Conservation (phyloP, 208 protist species). For the Naegleria lovaniensis region DNA sequence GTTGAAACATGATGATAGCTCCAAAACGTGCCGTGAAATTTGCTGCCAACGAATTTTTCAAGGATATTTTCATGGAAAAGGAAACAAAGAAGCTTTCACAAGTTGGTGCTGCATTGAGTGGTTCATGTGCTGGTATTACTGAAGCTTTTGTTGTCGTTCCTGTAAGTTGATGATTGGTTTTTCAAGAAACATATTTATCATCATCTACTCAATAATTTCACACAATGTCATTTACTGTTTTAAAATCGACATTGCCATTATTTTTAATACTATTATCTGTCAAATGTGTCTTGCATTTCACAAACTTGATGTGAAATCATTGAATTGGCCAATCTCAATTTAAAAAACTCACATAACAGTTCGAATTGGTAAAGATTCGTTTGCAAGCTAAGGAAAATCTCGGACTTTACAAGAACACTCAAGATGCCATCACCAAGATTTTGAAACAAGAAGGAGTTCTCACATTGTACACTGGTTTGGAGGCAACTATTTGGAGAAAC, state of each 20-base stretch:
- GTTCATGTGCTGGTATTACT: slow-evolving; percentile 46
- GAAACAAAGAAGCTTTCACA: neutral
- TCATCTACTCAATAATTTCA: too few species aligned
- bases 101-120: slow-evolving; percentile 22
- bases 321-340: neutral
- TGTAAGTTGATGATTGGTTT: too few species aligned
- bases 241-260: too few species aligned
- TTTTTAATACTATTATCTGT: too few species aligned
- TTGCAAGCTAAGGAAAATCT: slow-evolving; percentile 52
- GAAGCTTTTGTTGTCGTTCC: slow-evolving; percentile 52
- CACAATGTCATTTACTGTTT: too few species aligned
- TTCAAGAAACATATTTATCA: too few species aligned
- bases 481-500: slow-evolving; percentile 52
- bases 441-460: slow-evolving; percentile 40
- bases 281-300: too few species aligned
- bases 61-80: neutral
- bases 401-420: slow-evolving; percentile 47
- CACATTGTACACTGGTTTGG: slow-evolving; percentile 50
- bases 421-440: slow-evolving; percentile 44
- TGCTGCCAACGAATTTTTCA: slow-evolving; percentile 12
- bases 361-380: slow-evolving; percentile 58
- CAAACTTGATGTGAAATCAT: neutral
- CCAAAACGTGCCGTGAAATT: slow-evolving; percentile 33
- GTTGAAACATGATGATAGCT: neutral
- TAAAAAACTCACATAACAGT: slow-evolving; percentile 18